phyloP scores from a whole-genome alignment of 1,284 basidiomycete species.

The Apiotrichum brassicae region DNA sequence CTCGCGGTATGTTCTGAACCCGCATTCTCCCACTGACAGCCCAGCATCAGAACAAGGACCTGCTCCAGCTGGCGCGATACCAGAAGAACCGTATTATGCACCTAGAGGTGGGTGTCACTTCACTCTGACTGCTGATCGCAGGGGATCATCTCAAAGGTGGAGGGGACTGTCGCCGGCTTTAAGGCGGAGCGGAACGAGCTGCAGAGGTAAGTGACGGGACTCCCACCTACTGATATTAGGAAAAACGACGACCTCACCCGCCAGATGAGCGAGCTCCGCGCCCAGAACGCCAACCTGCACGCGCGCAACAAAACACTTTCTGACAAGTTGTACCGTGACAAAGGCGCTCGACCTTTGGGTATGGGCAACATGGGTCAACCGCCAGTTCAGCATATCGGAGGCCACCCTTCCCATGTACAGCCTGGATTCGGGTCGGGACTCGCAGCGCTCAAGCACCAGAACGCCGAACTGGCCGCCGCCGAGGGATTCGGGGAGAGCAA shows the following conservation, averaged over 20 bases:
- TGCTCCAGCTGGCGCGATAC: background rate
- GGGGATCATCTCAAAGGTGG: background rate
- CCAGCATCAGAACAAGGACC: conserved; percentile 15
- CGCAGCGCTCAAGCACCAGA: too few species aligned
- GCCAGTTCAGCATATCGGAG: background rate
- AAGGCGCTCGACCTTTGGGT: background rate
- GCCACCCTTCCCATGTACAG: too few species aligned
- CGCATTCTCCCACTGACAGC: background rate
- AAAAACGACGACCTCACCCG: background rate
- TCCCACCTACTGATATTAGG: too few species aligned
- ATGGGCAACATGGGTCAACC: too few species aligned
- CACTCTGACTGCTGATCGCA: background rate
- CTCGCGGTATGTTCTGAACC: background rate
- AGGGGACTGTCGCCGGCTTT: background rate
- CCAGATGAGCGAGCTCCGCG: background rate
- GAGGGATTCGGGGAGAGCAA: too few species aligned
- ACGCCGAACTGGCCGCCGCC: too few species aligned
- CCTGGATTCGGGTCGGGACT: too few species aligned
- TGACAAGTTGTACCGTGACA: background rate
- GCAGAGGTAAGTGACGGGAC: background rate
- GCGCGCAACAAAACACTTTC: background rate
- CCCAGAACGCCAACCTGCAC: background rate
- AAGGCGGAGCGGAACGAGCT: background rate
- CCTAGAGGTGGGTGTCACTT: conserved; percentile 3
- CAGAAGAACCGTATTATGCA: conserved; percentile 1